Evolutionary conservation across 139 green algal species (phyloP), one percentile per base, ranked within the genome.

Genomic region (Diplosphaera chodatii): DNA sequence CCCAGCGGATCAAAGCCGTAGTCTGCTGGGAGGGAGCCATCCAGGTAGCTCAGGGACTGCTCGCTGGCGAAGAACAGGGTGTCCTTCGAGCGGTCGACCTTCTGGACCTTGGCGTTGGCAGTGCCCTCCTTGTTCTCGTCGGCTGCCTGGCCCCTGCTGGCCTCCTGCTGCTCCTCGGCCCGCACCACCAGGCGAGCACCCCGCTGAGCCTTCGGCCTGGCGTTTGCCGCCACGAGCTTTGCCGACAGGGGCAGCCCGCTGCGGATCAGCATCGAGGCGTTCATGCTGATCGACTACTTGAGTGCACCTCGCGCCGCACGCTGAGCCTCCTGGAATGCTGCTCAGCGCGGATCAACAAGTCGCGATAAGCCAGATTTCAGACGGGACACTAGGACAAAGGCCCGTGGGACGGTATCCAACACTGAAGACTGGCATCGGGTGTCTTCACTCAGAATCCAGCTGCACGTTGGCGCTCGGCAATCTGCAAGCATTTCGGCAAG

Each of bases 1-100:
- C 94, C 94, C 33, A 98, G 87, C 71, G 91, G 91, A 84, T 96
- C 94, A 70, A 97, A 98, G 55, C 83, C 83, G 59, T 79, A 88
- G 70, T 88, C 83, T 71, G 72, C 95, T 33, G 95, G 88, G 55
- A 97, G 84, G 34, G 85, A 86, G 67, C 94, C 94, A 66, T 98
- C 92, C 34, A 99, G 88, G 93, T 99, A 99, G 28, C 84, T 80
- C 67, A 98, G 82, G 6, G 91, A 91, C 73, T 91, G 84, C 56
- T 88, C 78, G 70, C 74, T 83, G 70, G 88, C 79, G 67, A 86
- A 86, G 75, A 91, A 85, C 59, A 80, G 73, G 68, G 68, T 41
- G 79, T 95, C 90, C 77, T 91, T 87, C 66, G 84, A 79, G 74
- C 88, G 86, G 66, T 94, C 88, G 1, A 87, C 81, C 23, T 30